Conservation (phyloP, 2,329 filamentous ascomycete species). For the Fusarium bulbicola region DNA sequence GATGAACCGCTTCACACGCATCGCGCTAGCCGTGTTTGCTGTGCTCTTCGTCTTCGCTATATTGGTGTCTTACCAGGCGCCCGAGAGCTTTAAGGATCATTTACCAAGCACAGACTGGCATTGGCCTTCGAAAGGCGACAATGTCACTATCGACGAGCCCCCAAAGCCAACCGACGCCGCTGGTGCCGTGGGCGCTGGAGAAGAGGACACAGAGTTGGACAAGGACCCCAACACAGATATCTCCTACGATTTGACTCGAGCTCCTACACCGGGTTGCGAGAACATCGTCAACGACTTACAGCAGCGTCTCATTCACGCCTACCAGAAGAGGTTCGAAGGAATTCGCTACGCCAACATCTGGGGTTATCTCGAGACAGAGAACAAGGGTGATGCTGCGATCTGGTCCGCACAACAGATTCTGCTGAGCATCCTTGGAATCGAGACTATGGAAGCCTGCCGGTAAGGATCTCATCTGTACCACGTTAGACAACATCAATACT, state of each 20-base stretch:
- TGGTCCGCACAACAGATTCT: slow-evolving; percentile 43
- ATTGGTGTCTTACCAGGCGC: slow-evolving; percentile 32
- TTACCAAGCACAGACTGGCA: slow-evolving; percentile 34
- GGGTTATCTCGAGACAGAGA: slow-evolving; percentile 43
- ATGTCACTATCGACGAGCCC: slow-evolving; percentile 10
- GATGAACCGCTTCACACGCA: slow-evolving; percentile 36
- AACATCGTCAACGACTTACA: slow-evolving; percentile 41
- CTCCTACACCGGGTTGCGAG: slow-evolving; percentile 35
- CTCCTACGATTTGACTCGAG: slow-evolving; percentile 37
- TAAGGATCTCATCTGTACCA: slow-evolving; percentile 19
- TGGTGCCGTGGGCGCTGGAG: slow-evolving; percentile 21
- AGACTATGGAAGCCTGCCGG: slow-evolving; percentile 43
- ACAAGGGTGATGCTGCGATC: slow-evolving; percentile 43
- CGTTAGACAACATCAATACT: slow-evolving; percentile 13
- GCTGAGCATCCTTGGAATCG: slow-evolving; percentile 40
- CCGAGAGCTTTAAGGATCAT: slow-evolving; percentile 28
- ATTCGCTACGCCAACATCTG: slow-evolving; percentile 43
- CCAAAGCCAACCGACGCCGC: slow-evolving; percentile 19
- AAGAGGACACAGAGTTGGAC: slow-evolving; percentile 22
- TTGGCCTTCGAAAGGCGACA: slow-evolving; percentile 28
- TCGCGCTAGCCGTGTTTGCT: slow-evolving; percentile 39
- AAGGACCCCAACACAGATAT: slow-evolving; percentile 32
- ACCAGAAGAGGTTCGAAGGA: slow-evolving; percentile 38
- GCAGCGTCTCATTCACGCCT: slow-evolving; percentile 40
- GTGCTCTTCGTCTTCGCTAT: slow-evolving; percentile 33